Evolutionary conservation across 139 green algal species (phyloP).

Genomic region (Pseudopediastrum boryanum): DNA sequence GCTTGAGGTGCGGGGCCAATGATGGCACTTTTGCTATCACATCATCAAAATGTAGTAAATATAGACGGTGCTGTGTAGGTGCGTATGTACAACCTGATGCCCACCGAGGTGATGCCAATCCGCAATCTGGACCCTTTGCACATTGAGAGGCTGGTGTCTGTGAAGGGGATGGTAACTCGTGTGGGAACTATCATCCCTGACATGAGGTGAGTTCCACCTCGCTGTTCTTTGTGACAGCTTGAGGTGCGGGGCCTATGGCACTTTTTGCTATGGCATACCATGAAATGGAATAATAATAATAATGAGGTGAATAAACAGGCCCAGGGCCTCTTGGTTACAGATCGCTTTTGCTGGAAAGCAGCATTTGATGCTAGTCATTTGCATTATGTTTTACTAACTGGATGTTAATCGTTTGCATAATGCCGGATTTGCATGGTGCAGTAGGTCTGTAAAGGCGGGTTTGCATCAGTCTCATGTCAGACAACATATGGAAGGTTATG

Average conservation of each 20-base stretch:
- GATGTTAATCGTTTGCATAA: too few relatives aligned
- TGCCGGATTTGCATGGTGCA: too few relatives aligned
- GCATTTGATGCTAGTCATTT: background rate
- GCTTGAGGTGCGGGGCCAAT: too few relatives aligned
- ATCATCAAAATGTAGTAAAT: background rate
- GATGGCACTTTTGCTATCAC: background rate
- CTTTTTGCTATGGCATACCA: background rate
- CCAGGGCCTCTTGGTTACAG: background rate
- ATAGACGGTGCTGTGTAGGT: slow-evolving; percentile 58
- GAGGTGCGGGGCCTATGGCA: background rate
- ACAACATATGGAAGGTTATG: too few relatives aligned
- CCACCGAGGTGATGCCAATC: slow-evolving; percentile 76
- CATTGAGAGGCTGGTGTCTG: slow-evolving; percentile 90
- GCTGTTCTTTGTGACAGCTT: background rate
- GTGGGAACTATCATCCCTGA: slow-evolving; percentile 92
- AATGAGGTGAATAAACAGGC: background rate
- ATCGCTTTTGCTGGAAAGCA: background rate
- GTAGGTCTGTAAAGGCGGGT: too few relatives aligned
- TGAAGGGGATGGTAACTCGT: slow-evolving; percentile 96
- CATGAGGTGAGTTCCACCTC: slow-evolving; percentile 61
- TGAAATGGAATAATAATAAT: background rate
- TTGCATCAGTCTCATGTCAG: too few relatives aligned
- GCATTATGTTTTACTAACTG: too few relatives aligned
- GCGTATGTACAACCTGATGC: slow-evolving; percentile 89
- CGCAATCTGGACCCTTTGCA: slow-evolving; percentile 95